Conservation (phyloP, 495 filamentous ascomycete species). For the Cryomyces antarcticus region DNA sequence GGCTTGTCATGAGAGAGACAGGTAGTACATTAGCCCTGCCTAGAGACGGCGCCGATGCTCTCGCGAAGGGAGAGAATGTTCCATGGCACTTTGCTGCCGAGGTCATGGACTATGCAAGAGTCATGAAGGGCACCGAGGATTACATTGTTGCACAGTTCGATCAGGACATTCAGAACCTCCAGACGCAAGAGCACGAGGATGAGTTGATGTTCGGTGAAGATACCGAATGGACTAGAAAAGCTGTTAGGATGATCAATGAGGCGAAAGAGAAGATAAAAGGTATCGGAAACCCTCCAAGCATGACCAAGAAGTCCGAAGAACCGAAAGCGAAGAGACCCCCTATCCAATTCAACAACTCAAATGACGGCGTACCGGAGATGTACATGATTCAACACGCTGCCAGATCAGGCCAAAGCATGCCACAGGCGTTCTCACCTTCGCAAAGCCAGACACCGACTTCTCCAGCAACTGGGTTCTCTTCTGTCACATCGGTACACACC, state of each 20-base stretch:
- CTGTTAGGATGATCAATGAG: constrained; percentile 46
- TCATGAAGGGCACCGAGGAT: constrained; percentile 83
- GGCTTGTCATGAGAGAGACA: constrained; percentile 58
- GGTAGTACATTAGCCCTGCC: constrained; percentile 75
- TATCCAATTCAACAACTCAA: constrained; percentile 24
- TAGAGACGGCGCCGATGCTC: constrained; percentile 54
- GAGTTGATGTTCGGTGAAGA: constrained; percentile 88
- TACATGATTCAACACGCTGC: constrained; percentile 29
- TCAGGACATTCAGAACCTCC: constrained; percentile 51
- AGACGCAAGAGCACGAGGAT: constrained; percentile 63
- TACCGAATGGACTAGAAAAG: constrained; percentile 74
- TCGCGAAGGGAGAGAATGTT: constrained; percentile 47
- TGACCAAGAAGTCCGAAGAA: constrained; percentile 28
- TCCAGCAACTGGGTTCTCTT: not conserved
- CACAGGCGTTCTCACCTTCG: not conserved
- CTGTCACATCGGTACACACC: constrained; percentile 1
- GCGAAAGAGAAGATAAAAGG: constrained; percentile 51
- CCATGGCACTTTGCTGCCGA: constrained; percentile 92
- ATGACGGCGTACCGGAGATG: constrained; percentile 30
- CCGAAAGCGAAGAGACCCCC: constrained; percentile 26
- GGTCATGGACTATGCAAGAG: constrained; percentile 79
- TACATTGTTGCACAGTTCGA: constrained; percentile 73
- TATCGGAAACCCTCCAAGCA: constrained; percentile 48
- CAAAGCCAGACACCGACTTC: not conserved
- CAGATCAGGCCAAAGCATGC: constrained; percentile 22